phyloP scores from a whole-genome alignment of 2,329 filamentous ascomycete genomes.

The Beauveria brongniartii region DNA sequence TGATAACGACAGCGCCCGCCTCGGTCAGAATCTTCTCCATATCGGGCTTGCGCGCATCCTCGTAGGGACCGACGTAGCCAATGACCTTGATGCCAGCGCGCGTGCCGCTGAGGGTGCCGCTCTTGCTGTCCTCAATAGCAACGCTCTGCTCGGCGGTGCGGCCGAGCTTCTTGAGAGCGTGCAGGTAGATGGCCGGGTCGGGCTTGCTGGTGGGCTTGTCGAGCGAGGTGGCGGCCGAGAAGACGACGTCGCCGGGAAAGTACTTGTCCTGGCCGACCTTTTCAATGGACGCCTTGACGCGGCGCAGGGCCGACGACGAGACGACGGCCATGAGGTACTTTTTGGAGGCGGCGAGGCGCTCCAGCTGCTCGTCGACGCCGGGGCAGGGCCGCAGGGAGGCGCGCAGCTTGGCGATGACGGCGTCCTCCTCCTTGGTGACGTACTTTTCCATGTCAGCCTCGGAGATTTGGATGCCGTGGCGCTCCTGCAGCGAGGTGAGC shows the following conservation, averaged over 20 bases:
- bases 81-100: constrained; percentile 73
- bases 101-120: constrained; percentile 65
- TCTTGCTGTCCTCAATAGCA: constrained; percentile 84
- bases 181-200: constrained; percentile 79
- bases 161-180: constrained; percentile 65
- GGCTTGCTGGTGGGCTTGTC: constrained; percentile 80
- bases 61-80: constrained; percentile 78
- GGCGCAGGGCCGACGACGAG: constrained; percentile 68
- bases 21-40: constrained; percentile 56
- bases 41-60: constrained; percentile 49
- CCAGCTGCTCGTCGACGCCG: constrained; percentile 60
- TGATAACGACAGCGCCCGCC: constrained; percentile 55
- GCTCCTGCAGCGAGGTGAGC: constrained; percentile 67
- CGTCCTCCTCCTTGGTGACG: constrained; percentile 70
- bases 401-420: constrained; percentile 73
- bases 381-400: constrained; percentile 58
- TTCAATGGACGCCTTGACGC: constrained; percentile 69
- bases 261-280: constrained; percentile 74
- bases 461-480: constrained; percentile 64
- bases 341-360: constrained; percentile 49
- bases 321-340: constrained; percentile 74
- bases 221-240: constrained; percentile 74
- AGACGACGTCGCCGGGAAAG: constrained; percentile 69
- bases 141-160: constrained; percentile 65
- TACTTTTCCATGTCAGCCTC: constrained; percentile 64